Percentiles rank a stretch among this genome's conserved stretches.
Evolutionary conservation across 768 basidiomycete species (phyloP).

Genomic region (Suillus subaureus): DNA sequence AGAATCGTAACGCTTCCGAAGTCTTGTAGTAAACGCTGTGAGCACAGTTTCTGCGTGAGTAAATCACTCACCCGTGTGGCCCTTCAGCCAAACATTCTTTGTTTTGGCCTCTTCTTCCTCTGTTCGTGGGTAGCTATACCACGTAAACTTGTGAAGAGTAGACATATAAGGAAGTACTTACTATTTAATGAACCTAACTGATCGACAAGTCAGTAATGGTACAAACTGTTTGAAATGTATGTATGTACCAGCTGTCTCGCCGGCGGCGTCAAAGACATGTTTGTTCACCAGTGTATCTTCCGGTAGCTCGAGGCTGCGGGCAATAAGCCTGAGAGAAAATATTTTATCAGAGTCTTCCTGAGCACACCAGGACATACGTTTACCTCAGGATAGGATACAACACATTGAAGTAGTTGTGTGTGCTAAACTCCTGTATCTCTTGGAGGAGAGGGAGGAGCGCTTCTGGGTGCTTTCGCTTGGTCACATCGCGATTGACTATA

Average conservation of each 20-base stretch:
- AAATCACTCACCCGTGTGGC: slow-evolving; percentile 49
- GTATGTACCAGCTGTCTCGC: slow-evolving; percentile 44
- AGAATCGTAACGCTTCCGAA: slow-evolving; percentile 58
- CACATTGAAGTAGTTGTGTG: slow-evolving; percentile 53
- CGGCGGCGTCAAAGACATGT: slow-evolving; percentile 43
- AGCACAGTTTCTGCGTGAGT: background rate
- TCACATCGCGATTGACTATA: slow-evolving; percentile 54
- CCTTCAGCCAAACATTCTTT: slow-evolving; percentile 62
- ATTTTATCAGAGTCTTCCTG: background rate
- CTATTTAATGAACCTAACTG: slow-evolving; percentile 73
- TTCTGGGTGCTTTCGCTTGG: slow-evolving; percentile 49
- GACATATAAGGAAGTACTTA: slow-evolving; percentile 26
- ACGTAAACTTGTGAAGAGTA: background rate
- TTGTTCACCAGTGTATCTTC: slow-evolving; percentile 53
- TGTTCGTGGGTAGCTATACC: slow-evolving; percentile 48
- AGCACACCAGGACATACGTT: background rate
- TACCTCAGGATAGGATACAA: slow-evolving; percentile 51
- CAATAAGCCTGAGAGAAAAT: slow-evolving; percentile 42
- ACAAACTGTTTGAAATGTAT: background rate
- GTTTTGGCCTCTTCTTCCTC: slow-evolving; percentile 51
- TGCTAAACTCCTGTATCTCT: slow-evolving; percentile 52
- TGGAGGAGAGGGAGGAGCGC: slow-evolving; percentile 51
- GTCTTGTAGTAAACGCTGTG: slow-evolving; percentile 34
- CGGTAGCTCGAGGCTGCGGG: slow-evolving; percentile 53
- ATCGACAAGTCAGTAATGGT: background rate